Base-by-base conservation (phyloP, 441 rosid genomes). In the Rhodomyrtus psidioides region DNA sequence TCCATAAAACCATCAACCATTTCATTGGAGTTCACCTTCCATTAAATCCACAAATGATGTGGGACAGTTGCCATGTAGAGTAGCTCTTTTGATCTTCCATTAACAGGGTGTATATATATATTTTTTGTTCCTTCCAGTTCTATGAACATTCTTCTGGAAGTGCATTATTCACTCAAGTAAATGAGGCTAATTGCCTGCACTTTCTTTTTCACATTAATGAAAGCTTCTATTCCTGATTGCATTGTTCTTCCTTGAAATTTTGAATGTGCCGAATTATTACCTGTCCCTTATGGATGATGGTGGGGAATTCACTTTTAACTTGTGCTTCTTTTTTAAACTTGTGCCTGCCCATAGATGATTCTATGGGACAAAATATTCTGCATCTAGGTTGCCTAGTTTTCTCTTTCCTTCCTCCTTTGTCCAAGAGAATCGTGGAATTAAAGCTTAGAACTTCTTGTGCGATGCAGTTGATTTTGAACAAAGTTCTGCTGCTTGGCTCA, bases 401-500 rank as follows among this genome's bases (percentile, higher is more conserved):
- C 49, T 70, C 79, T 34, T 70, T 70, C 10, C 24, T 12, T 34
- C 13, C 24, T n/a, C 79, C 15, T 70, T 70, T 15, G 79, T 70
- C 49, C 2, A 34, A 70, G 34, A 2, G 15, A 70, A 19, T 70
- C 21, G n/a, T 2, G 2, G 46, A 34, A 7, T 84, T 81, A 16
- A 84, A 76, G 55, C 56, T 89, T 82, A 26, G 15, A 55, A 84
- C 58, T 23, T 16, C 24, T 49, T 86, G 26, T 21, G 58, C 42
- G 55, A 88, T 92, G 94, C 91, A 97, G 99, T 88, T 97, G 92
- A 85, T 93, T 85, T 91, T 97, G 88, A 96, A 91, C 90, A 97
- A 94, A 94, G 97, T 97, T 88, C 93, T 94, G 83, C 87, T 97
- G 89, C 87, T 97, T 86, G 99, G 99, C 60, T 94, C 99, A 27